phyloP scores from a whole-genome alignment of 2,329 filamentous ascomycete genomes.

The Ceratocystis huliohia region DNA sequence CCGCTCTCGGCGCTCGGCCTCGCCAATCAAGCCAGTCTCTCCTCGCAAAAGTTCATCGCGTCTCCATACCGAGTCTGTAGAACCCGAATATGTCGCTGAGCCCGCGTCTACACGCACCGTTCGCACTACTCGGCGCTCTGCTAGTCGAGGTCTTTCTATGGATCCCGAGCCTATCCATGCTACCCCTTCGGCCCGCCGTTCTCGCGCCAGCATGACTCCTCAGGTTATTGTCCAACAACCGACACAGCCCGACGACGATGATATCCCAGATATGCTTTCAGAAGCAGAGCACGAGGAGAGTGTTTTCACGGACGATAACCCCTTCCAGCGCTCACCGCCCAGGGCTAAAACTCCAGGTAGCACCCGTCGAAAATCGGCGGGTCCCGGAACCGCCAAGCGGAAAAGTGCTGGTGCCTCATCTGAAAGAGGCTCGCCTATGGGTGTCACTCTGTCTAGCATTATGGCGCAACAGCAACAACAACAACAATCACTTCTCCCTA shows the following conservation, averaged over 20 bases:
- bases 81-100: conserved; percentile 11
- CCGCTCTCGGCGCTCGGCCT: conserved; percentile 38
- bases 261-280: conserved; percentile 27
- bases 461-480: conserved; percentile 19
- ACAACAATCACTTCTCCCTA: conserved; percentile 7
- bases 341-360: conserved; percentile 34
- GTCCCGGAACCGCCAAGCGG: conserved; percentile 31
- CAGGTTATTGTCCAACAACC: conserved; percentile 19
- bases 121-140: conserved; percentile 14
- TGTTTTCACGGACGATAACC: conserved; percentile 80
- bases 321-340: conserved; percentile 72
- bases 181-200: conserved; percentile 15
- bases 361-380: conserved; percentile 39
- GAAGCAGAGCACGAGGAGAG: conserved; percentile 39
- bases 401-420: conserved; percentile 24
- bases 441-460: conserved; percentile 20
- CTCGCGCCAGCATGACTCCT: conserved; percentile 17
- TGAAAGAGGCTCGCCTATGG: conserved; percentile 29
- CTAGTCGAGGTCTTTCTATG: conserved; percentile 30
- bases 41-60: conserved; percentile 28
- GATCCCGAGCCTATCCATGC: conserved; percentile 39
- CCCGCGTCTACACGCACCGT: conserved; percentile 13
- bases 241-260: conserved; percentile 14
- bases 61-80: conserved; percentile 35
- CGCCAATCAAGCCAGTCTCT: conserved; percentile 38